phyloP scores from a whole-genome alignment of 257 asterid genomes.

The Petunia axillaris region DNA sequence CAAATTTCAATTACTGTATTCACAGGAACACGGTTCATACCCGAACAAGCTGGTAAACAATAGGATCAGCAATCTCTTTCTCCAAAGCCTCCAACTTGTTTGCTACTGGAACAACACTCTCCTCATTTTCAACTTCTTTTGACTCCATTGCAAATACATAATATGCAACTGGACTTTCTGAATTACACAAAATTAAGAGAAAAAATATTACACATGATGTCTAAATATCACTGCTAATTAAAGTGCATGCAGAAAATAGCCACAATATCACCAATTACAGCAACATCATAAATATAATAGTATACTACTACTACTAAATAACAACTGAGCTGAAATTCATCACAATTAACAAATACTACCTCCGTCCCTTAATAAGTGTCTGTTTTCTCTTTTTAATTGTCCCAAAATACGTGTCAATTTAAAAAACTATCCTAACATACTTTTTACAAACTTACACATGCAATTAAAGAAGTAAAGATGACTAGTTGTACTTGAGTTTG shows the following conservation, averaged over 20 bases:
- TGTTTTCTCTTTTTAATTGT: too few species aligned
- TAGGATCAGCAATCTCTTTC: conserved; percentile 60
- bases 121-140: conserved; percentile 48
- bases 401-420: too few species aligned
- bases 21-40: conserved; percentile 26
- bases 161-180: conserved; percentile 44
- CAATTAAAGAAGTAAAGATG: too few species aligned
- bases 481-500: too few species aligned
- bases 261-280: conserved; percentile 19
- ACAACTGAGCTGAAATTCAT: not conserved
- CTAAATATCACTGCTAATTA: not conserved
- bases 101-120: conserved; percentile 27
- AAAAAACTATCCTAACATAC: too few species aligned
- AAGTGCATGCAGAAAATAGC: not conserved
- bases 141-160: conserved; percentile 50
- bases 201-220: not conserved
- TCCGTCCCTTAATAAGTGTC: too few species aligned
- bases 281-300: conserved; percentile 14
- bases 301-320: not conserved
- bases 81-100: conserved; percentile 23
- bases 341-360: not conserved
- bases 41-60: conserved; percentile 92
- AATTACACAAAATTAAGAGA: conserved; percentile 36
- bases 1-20: conserved; percentile 14
- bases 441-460: too few species aligned